Base-by-base conservation (phyloP, 495 filamentous ascomycete genomes). In the Daldinia concentrica region DNA sequence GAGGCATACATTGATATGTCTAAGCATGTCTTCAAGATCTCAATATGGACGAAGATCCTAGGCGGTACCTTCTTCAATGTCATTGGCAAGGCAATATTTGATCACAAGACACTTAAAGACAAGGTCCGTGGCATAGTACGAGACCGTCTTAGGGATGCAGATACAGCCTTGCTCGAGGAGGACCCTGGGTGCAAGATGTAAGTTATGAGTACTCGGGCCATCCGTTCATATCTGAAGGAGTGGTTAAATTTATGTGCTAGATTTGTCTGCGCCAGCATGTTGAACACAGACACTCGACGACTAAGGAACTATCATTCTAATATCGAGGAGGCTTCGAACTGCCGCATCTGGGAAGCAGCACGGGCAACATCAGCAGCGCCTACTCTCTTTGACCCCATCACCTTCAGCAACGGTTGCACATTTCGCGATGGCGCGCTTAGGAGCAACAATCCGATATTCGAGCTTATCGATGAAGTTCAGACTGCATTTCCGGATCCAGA, bases 281-380 rank as follows among this genome's bases (percentile, higher is more conserved):
- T n/a, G 37, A 39, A 39, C 37, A 5, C 37, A n/a, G 37, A 39
- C 15, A 39, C 37, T 3, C 14, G 37, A 8, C 37, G 37, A 14
- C 37, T 39, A 8, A n/a, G 37, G 37, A 39, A 39, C 37, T 39
- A 39, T n/a, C 57, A 19, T 15, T 59, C 57, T 54, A 54, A 15
- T 15, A 24, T 17, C 37, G 57, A 43, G 57, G 57, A 59, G 57
- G 36, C 22, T 15, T 39, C 9, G 12, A 59, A 26, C 57, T 59
- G 19, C 22, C 14, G 24, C 3, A 51, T 51, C 6, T 51, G 43
- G 41, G 43, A 62, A 22, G 41, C 59, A 51, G 27, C 34, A 39
- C 57, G 57, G 22, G 57, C 57, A 41, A 59, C 57, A 26, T 59
- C 57, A 15, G 57, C 57, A 15, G 57, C 36, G 14, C 57, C 57